phyloP scores from a whole-genome alignment of 176 grass and related monocot genomes.

The Zoysia japonica region DNA sequence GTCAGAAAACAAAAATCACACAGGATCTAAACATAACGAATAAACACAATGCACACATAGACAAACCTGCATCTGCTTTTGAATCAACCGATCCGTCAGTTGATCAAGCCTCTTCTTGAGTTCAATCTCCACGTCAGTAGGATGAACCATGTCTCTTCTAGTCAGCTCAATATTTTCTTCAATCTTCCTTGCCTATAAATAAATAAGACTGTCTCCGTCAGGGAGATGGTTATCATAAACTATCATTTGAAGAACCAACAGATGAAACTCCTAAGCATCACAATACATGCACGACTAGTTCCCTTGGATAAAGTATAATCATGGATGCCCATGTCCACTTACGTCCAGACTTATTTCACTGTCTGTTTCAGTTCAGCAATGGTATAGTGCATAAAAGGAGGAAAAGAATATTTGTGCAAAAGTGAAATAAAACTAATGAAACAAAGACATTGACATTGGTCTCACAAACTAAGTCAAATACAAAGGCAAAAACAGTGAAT shows the following conservation, averaged over 20 bases:
- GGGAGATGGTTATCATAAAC: constrained; percentile 14
- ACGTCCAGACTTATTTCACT: not conserved
- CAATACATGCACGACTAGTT: not conserved
- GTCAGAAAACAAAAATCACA: not conserved
- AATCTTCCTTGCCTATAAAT: constrained; percentile 69
- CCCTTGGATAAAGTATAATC: constrained; percentile 6
- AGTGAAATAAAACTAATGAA: not conserved
- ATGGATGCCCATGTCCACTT: not conserved
- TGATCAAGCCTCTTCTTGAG: constrained; percentile 94
- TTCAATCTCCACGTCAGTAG: constrained; percentile 83
- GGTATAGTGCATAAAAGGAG: constrained; percentile 1
- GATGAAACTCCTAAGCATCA: constrained; percentile 18
- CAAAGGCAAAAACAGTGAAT: constrained; percentile 20
- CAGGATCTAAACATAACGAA: not conserved
- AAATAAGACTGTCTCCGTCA: not conserved
- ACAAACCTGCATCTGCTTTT: constrained; percentile 91
- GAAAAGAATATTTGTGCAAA: constrained; percentile 10
- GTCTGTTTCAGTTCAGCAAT: not conserved
- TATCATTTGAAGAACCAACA: not conserved
- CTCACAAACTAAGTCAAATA: constrained; percentile 20
- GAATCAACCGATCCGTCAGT: constrained; percentile 95
- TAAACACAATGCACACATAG: not conserved
- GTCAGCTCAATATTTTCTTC: constrained; percentile 82
- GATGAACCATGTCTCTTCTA: constrained; percentile 74
- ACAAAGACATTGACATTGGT: constrained; percentile 13